Base-by-base conservation (phyloP, 2,329 filamentous ascomycete genomes). In the Arthrobotrys musiformis region DNA sequence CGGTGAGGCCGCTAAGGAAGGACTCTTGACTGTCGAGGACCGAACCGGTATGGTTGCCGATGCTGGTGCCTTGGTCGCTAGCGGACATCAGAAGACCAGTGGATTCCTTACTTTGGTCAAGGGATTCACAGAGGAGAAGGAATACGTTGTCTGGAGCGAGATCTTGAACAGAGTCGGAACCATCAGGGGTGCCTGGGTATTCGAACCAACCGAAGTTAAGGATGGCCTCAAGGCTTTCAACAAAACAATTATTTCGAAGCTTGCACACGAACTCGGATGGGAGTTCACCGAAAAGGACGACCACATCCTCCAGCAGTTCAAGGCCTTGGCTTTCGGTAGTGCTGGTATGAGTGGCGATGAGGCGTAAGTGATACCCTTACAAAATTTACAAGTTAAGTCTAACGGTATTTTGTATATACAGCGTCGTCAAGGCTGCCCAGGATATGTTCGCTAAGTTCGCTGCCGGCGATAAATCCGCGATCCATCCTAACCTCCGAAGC, bases 111-210 rank as follows among this genome's bases (percentile, higher is more conserved):
- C 91, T 66, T 87, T 98, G 13, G 87, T 98, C 67, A 92, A 96
- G 83, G 90, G 92, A 60, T 95, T 98, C 82, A 89, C 90, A 81
- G 86, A 85, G 78, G 94, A 98, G 85, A 86, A 90, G 0, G 92
- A 97, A 81, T 97, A 93, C 80, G 92, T 97, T 42, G 94, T 98
- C 2, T 98, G 94, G 94, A 93, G 93, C 80, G 94, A 97, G 84
- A 92, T 98, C 74, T 88, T 93, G 60, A 88, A 91, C 52, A 90
- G 93, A 54, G 88, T 97, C 74, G 89, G 88, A 24, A 87, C 90
- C n/a, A 88, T 98, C 37, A 91, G 94, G 80, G 88, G 88, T 64
- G 92, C 94, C 6, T 98, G 94, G 94, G 86, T 94, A 56, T 96
- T 96, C 79, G 93, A 97, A 83, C 91, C 96, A 73, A 84, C 91